Conservation (phyloP, 169 alveolate genomes). For the Cryptosporidium viatorum region DNA sequence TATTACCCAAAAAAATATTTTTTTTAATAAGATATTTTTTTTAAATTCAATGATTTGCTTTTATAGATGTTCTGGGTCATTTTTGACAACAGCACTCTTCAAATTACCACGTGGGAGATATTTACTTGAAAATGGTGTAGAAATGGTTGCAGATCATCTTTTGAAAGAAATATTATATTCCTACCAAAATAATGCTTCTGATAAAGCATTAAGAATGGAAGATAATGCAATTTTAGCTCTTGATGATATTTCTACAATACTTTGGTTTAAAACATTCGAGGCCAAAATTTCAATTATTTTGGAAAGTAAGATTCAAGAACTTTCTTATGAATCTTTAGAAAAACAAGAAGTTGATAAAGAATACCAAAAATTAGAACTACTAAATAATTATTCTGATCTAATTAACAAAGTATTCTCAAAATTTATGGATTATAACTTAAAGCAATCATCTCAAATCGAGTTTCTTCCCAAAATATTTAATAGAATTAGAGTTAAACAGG, state of each 20-base stretch:
- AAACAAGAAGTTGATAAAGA: constrained; percentile 24
- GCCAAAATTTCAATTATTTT: constrained; percentile 24
- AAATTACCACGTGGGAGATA: constrained; percentile 62
- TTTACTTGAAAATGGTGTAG: constrained; percentile 46
- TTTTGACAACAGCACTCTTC: constrained; percentile 16
- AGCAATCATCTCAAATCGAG: background rate
- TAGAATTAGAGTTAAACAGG: background rate
- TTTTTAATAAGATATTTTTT: constrained; percentile 33
- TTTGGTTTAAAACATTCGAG: constrained; percentile 41
- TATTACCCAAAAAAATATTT: background rate
- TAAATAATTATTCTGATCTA: constrained; percentile 9
- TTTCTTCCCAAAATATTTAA: background rate
- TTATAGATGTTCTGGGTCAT: constrained; percentile 73
- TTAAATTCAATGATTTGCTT: constrained; percentile 39
- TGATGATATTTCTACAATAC: constrained; percentile 32
- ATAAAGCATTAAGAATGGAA: background rate
- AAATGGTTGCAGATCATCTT: background rate
- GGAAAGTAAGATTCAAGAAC: constrained; percentile 4
- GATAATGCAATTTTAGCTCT: background rate
- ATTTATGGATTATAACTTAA: background rate
- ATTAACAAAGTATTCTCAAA: background rate
- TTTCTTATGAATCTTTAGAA: constrained; percentile 11
- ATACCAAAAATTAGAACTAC: constrained; percentile 37
- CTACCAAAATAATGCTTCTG: background rate
- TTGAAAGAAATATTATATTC: background rate